Percentiles rank a stretch among this genome's conserved stretches.
Evolutionary conservation across 164 flowering plant species (phyloP).

Genomic region (Aristolochia californica): DNA sequence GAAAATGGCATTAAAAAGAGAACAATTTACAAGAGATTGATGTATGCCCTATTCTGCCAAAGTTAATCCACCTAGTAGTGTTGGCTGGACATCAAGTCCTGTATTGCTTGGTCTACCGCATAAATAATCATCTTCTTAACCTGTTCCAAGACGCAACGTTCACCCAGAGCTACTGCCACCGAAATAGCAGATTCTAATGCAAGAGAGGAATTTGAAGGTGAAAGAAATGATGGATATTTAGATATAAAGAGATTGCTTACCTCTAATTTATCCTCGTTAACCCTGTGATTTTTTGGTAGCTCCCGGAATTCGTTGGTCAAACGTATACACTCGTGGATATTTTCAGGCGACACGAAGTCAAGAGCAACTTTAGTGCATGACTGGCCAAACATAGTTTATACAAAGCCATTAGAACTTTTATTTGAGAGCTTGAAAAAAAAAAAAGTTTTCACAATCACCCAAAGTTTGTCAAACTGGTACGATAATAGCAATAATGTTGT

Average conservation of each 20-base stretch:
- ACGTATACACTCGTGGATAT: slow-evolving; percentile 46
- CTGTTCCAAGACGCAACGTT: slow-evolving; percentile 21
- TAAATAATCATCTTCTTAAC: slow-evolving; percentile 63
- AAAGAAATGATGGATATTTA: not conserved
- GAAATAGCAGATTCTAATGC: not conserved
- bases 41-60: too few species aligned
- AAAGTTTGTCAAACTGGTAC: not conserved
- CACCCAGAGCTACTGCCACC: not conserved
- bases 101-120: slow-evolving; percentile 37
- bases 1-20: too few species aligned
- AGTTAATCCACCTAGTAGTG: not conserved
- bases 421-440: too few species aligned
- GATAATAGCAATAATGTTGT: too few species aligned
- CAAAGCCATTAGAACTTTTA: not conserved
- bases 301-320: slow-evolving; percentile 58
- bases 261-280: slow-evolving; percentile 84
- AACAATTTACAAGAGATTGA: too few species aligned
- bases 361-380: slow-evolving; percentile 82
- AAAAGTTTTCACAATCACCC: too few species aligned
- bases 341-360: slow-evolving; percentile 88
- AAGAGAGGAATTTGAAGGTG: not conserved
- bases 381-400: slow-evolving; percentile 25
- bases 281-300: slow-evolving; percentile 57
- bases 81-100: slow-evolving; percentile 7
- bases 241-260: slow-evolving; percentile 16